Evolutionary conservation across 495 filamentous ascomycete species (phyloP), one percentile per base, ranked within the genome.

Genomic region (Pseudomonodictys pantanalensis): DNA sequence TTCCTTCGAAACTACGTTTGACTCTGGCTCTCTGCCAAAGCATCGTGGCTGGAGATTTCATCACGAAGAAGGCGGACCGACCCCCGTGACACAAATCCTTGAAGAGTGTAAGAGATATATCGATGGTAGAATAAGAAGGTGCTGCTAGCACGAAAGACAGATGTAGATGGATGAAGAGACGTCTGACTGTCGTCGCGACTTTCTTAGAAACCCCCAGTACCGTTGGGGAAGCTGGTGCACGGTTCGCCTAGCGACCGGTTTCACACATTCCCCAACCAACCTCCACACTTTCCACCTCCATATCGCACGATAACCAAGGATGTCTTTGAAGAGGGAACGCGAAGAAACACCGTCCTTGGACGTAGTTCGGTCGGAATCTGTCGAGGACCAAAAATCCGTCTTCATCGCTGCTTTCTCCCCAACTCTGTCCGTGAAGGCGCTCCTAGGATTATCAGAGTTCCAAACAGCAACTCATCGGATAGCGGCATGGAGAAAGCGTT

Each of bases 321-420:
- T 62, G 59, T 18, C 59, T 25, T 15, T 20, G 5, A 51, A 52
- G 42, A 22, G 53, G 25, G 52, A 57, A 17, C 60, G 53, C 22
- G 51, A 44, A 5, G 5, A 12, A 5, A 2, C 65, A 11, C 39
- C 64, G 7, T 26, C 59, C 3, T 4, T 24, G 30, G 54, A 67
- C 7, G 61, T 76, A 56, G 74, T 56, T 67, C 62, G 38, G 51
- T 76, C 76, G 22, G 50, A 55, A 32, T 45, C 69, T 1, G 70
- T 78, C 42, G 57, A 68, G 8, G 73, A 78, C 49, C 72, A 73
- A 43, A 60, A 60, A 5, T 78, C 76, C 5, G 68, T 41, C n/a
- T 78, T 79, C 68, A 57, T 68, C 32, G 77, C 60, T 43, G 61
- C 67, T 45, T 79, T 64, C 66, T 78, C 76, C 12, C 68, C 72